Conservation (phyloP, 805 yeast species). For the Blastobotrys americana region DNA sequence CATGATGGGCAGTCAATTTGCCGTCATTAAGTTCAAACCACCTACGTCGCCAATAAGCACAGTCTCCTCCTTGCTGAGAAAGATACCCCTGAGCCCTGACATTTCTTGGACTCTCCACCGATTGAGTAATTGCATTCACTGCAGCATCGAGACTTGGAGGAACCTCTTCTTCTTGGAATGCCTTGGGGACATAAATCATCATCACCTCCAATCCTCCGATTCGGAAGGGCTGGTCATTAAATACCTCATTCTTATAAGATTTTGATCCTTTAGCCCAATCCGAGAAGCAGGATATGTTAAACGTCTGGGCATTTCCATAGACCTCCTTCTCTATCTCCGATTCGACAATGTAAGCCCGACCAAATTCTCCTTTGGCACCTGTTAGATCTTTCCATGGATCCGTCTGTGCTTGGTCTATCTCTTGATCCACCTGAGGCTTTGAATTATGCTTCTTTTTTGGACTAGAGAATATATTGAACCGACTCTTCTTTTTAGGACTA, state of each 20-base stretch:
- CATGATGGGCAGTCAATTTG: slow-evolving; percentile 67
- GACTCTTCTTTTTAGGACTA: slow-evolving; percentile 16
- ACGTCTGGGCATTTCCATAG: slow-evolving; percentile 45
- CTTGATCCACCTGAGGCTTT: neutral
- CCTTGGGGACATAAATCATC: slow-evolving; percentile 53
- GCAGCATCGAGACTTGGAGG: slow-evolving; percentile 44
- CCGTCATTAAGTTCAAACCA: slow-evolving; percentile 67
- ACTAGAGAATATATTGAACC: slow-evolving; percentile 14
- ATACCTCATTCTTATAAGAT: neutral
- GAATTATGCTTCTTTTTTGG: slow-evolving; percentile 12
- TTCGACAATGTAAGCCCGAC: slow-evolving; percentile 62
- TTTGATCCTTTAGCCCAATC: slow-evolving; percentile 52
- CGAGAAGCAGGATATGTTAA: slow-evolving; percentile 59
- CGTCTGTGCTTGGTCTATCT: neutral
- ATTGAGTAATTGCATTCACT: slow-evolving; percentile 8
- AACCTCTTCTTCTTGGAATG: slow-evolving; percentile 30
- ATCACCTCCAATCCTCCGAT: slow-evolving; percentile 50
- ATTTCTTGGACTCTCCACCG: slow-evolving; percentile 4
- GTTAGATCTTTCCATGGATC: slow-evolving; percentile 16
- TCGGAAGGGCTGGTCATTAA: slow-evolving; percentile 15
- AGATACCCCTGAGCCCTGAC: slow-evolving; percentile 48
- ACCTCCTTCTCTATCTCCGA: slow-evolving; percentile 49
- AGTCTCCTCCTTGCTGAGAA: slow-evolving; percentile 89
- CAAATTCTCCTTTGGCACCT: slow-evolving; percentile 40
- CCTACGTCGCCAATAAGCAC: slow-evolving; percentile 62